These are phyloP conservation scores for Delonix regia DNA, from an alignment of 306 rosid species.

Conservation along the genomic window DNA sequence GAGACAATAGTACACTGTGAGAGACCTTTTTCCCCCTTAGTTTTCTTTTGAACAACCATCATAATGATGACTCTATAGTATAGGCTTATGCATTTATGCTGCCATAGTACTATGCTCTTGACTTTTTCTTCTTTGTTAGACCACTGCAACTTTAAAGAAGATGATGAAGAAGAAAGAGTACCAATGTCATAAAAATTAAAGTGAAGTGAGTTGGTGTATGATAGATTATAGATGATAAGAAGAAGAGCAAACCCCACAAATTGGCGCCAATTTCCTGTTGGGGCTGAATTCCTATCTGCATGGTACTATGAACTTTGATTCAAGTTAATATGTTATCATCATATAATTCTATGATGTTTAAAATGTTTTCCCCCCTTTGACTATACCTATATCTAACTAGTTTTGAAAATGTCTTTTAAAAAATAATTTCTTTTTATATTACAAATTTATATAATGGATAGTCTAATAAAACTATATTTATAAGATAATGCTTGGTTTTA, in stretches of 20 bases:
- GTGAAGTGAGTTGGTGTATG: conserved; percentile 36
- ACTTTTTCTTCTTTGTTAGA: conserved; percentile 34
- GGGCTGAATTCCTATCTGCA: conserved; percentile 30
- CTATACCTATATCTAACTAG: neutral
- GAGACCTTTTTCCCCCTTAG: neutral
- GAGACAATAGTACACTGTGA: neutral
- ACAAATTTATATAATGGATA: no score
- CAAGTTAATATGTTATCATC: neutral
- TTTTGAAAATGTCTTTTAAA: neutral
- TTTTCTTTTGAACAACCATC: neutral
- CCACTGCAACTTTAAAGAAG: neutral
- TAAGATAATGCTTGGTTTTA: neutral
- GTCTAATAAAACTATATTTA: neutral
- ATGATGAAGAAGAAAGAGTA: neutral
- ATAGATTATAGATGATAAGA: neutral
- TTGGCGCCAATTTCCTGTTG: conserved; percentile 45
- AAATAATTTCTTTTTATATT: no score
- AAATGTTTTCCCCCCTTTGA: neutral
- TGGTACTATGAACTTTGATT: neutral
- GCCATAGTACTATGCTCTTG: conserved; percentile 37
- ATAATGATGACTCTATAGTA: neutral
- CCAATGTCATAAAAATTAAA: conserved; percentile 46
- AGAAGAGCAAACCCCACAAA: conserved; percentile 37
- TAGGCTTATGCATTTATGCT: conserved; percentile 42
- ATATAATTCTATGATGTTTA: neutral